Conservation (phyloP, 2,329 filamentous ascomycete species). For the Dothideomycetes sp. region DNA sequence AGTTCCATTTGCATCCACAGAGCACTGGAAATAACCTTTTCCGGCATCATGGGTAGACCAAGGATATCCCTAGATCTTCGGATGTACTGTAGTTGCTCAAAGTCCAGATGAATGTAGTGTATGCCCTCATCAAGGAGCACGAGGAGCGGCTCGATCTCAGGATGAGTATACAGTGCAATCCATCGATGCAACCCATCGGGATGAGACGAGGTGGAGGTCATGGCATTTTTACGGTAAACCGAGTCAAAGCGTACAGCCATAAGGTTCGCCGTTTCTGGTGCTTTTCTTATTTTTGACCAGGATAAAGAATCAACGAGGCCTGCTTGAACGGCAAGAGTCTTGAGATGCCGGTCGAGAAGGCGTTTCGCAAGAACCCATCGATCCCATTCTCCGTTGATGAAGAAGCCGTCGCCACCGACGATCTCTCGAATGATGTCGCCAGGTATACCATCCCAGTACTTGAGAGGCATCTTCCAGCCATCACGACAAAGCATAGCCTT, state of each 20-base stretch:
- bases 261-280: conserved; percentile 38
- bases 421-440: conserved; percentile 50
- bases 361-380: conserved; percentile 48
- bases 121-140: conserved; percentile 51
- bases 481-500: conserved; percentile 50
- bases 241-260: conserved; percentile 46
- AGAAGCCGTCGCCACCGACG: conserved; percentile 51
- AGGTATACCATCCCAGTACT: conserved; percentile 49
- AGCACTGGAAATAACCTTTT: conserved; percentile 46
- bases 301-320: conserved; percentile 39
- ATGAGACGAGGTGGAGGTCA: conserved; percentile 28
- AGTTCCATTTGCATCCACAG: conserved; percentile 51
- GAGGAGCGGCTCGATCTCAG: conserved; percentile 46
- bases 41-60: conserved; percentile 46
- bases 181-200: conserved; percentile 40
- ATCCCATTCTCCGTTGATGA: conserved; percentile 49
- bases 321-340: conserved; percentile 37
- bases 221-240: conserved; percentile 39
- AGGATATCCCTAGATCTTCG: conserved; percentile 42
- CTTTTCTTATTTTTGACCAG: conserved; percentile 34
- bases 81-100: conserved; percentile 50
- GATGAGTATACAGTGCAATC: conserved; percentile 43
- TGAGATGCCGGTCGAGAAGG: conserved; percentile 44
- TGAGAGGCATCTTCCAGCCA: conserved; percentile 47
- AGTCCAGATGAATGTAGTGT: conserved; percentile 51